These are phyloP conservation scores for Chaetomiaceae sp. DNA, from an alignment of 2,329 filamentous ascomycete species.

Conservation along the genomic window DNA sequence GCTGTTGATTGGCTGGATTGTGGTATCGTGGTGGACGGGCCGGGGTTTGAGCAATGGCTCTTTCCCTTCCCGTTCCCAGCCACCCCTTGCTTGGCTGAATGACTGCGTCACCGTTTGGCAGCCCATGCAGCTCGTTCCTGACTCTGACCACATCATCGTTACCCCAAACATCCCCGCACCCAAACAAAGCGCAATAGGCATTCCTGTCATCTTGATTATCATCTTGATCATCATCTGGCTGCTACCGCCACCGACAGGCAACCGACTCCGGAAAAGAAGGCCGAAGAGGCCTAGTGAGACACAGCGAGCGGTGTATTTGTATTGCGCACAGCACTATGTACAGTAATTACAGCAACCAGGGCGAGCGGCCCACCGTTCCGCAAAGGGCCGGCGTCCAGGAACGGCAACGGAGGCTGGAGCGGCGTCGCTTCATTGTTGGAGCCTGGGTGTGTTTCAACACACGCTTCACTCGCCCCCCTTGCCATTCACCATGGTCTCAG, in stretches of 20 bases:
- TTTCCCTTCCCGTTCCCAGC: not conserved
- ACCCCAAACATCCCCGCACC: not conserved
- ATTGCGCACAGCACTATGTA: not conserved
- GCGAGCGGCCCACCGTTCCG: constrained; percentile 2
- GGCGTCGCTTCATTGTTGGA: not conserved
- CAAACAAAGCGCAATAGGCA: not conserved
- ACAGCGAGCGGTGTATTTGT: not conserved
- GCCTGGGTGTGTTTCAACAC: too few species aligned
- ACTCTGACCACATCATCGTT: not conserved
- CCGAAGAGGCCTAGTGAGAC: not conserved
- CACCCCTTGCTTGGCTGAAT: not conserved
- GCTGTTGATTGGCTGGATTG: constrained; percentile 2
- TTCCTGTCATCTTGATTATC: not conserved
- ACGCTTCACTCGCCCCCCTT: too few species aligned
- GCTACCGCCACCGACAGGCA: not conserved
- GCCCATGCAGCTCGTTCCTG: not conserved
- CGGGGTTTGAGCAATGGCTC: not conserved
- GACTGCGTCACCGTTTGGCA: not conserved
- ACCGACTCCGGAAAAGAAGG: not conserved
- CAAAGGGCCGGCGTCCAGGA: too few species aligned
- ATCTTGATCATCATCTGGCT: too few species aligned
- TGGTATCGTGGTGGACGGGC: not conserved
- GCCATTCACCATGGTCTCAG: too few species aligned
- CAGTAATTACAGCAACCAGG: not conserved
- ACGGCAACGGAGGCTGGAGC: not conserved